Percentiles rank a stretch among this genome's conserved stretches.
These are phyloP conservation scores for Physocladia obscura DNA, from an alignment of 192 early-diverging fungal genomes.

Conservation along the genomic window DNA sequence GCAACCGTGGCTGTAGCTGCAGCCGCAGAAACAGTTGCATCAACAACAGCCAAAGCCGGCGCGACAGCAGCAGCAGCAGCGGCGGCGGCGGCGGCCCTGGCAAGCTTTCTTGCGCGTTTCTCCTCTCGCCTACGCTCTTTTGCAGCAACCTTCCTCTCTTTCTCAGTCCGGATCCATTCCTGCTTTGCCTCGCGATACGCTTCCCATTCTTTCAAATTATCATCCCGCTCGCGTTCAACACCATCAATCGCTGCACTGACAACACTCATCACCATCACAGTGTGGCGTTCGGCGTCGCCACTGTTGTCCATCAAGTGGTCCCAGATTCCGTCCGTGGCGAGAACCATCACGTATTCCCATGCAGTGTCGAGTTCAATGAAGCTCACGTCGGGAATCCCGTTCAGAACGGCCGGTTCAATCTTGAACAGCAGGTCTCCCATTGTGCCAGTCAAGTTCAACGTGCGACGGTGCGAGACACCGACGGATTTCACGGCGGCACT, in stretches of 20 bases:
- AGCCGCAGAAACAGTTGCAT: neutral
- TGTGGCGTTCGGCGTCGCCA: conserved; percentile 31
- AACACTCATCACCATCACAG: conserved; percentile 18
- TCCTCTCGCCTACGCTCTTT: neutral
- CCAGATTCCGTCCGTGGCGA: conserved; percentile 64
- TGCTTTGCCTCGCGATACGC: neutral
- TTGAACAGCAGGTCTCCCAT: conserved; percentile 68
- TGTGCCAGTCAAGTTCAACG: conserved; percentile 60
- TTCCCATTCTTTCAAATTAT: neutral
- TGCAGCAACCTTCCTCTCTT: neutral
- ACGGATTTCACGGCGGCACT: conserved; percentile 44
- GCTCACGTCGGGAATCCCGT: conserved; percentile 47
- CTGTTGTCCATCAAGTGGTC: conserved; percentile 48
- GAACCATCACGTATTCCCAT: conserved; percentile 45
- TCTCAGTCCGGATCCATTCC: neutral
- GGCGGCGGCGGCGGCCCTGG: neutral
- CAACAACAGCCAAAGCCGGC: conserved; percentile 1
- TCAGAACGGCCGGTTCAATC: conserved; percentile 56
- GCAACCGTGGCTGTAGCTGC: neutral
- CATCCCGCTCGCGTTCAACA: conserved; percentile 22
- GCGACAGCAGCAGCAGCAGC: no score
- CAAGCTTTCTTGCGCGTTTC: no score
- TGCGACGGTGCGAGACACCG: conserved; percentile 56
- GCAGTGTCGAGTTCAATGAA: conserved; percentile 44
- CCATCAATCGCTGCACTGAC: conserved; percentile 24